Evolutionary conservation across 2,329 filamentous ascomycete species (phyloP).

Genomic region (Colletotrichum plurivorum): DNA sequence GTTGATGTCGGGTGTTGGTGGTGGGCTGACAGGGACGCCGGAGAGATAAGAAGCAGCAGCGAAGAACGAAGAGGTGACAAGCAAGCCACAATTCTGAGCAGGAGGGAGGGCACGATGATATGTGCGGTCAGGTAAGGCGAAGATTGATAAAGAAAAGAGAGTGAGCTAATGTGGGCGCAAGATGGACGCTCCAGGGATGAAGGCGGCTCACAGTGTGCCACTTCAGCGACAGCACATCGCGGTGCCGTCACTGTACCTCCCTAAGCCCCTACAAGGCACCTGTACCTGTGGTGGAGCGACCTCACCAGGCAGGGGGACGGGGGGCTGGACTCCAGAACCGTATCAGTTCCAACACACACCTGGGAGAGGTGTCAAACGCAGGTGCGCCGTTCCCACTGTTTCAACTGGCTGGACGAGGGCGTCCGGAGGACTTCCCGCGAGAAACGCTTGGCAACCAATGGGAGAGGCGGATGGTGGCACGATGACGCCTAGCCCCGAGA

Average conservation of each 20-base stretch:
- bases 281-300: background rate
- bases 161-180: conserved; percentile 16
- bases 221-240: conserved; percentile 28
- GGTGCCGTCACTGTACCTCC: conserved; percentile 25
- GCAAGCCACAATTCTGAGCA: conserved; percentile 2
- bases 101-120: conserved; percentile 20
- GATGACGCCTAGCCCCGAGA: conserved; percentile 22
- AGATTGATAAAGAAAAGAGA: conserved; percentile 35
- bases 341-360: no score
- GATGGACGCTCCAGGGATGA: conserved; percentile 31
- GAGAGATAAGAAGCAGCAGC: conserved; percentile 3
- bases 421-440: background rate
- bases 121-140: background rate
- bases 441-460: conserved; percentile 19
- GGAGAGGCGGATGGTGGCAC: conserved; percentile 10
- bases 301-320: background rate
- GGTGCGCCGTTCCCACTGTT: background rate
- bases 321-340: conserved; percentile 21
- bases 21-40: background rate
- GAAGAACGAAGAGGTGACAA: background rate
- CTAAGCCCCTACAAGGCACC: background rate
- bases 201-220: conserved; percentile 27
- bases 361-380: background rate
- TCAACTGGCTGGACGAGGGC: no score
- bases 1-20: background rate